Conservation (phyloP, 306 rosid species). For the Medicago ruthenica region DNA sequence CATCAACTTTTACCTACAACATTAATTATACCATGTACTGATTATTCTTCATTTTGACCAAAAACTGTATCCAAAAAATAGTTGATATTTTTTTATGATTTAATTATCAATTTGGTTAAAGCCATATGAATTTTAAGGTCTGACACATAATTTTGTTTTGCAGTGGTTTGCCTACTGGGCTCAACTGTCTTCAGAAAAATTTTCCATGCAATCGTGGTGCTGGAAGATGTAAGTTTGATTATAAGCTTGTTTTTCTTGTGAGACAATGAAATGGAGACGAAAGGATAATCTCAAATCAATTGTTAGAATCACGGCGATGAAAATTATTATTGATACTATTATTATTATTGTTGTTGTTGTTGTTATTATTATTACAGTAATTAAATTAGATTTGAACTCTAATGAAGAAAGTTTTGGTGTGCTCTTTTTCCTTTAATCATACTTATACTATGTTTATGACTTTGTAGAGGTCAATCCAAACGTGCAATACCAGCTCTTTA, state of each 20-base stretch:
- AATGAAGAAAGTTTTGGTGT: background rate
- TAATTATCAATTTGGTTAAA: no score
- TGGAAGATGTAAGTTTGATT: slow-evolving; percentile 63
- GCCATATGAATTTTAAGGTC: no score
- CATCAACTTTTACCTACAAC: background rate
- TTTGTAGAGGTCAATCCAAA: no score
- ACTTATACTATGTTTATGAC: no score
- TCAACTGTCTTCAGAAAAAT: slow-evolving; percentile 68
- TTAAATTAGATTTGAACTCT: background rate
- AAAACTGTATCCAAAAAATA: background rate
- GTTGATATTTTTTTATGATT: no score
- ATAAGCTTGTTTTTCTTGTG: slow-evolving; percentile 17
- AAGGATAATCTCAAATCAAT: background rate
- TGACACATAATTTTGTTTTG: slow-evolving; percentile 34
- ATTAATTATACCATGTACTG: no score
- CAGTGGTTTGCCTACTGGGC: slow-evolving; percentile 71
- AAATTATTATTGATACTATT: background rate
- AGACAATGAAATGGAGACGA: background rate
- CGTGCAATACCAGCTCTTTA: no score
- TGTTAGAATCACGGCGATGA: background rate
- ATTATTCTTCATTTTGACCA: no score
- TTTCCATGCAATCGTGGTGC: slow-evolving; percentile 70
- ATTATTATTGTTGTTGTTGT: no score
- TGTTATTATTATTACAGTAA: no score
- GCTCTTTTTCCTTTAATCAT: background rate